Percentiles rank a stretch among this genome's conserved stretches.
These are phyloP conservation scores for Firmiana major DNA, from an alignment of 345 rosid genomes.

Conservation along the genomic window DNA sequence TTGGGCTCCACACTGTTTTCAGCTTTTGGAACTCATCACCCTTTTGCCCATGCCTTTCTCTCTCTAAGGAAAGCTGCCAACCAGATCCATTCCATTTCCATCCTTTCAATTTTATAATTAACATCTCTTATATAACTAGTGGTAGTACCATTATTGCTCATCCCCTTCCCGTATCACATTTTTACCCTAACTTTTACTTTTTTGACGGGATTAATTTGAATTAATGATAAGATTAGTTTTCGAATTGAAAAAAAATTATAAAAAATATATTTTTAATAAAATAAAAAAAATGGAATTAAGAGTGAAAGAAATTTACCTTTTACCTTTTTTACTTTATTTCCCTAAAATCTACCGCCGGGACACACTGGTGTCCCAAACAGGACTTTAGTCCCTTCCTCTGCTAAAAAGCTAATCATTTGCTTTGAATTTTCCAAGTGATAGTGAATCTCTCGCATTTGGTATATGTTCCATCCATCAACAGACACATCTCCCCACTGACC, in stretches of 20 bases:
- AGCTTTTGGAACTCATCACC: slow-evolving; percentile 16
- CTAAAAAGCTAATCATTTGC: slow-evolving; percentile 34
- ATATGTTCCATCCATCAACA: slow-evolving; percentile 47
- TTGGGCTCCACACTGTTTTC: slow-evolving; percentile 33
- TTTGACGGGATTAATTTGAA: no score
- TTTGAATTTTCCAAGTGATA: slow-evolving; percentile 30
- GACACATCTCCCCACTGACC: slow-evolving; percentile 36
- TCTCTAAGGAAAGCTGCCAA: slow-evolving; percentile 28
- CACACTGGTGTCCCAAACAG: no score
- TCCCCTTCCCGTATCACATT: not conserved
- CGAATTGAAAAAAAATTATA: no score
- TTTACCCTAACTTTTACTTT: not conserved
- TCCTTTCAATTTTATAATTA: not conserved
- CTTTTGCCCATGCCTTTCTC: slow-evolving; percentile 19
- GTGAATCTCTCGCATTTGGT: slow-evolving; percentile 37
- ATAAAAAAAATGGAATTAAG: no score
- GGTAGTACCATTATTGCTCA: not conserved
- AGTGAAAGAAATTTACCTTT: no score
- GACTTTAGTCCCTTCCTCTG: not conserved
- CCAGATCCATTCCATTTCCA: slow-evolving; percentile 17
- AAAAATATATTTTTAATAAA: no score
- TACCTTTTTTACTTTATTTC: no score
- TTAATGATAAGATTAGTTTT: no score
- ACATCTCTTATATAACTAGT: not conserved
- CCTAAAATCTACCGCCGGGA: no score